Conservation (phyloP, 2,329 filamentous ascomycete genomes). For the Aspergillus awamori region DNA sequence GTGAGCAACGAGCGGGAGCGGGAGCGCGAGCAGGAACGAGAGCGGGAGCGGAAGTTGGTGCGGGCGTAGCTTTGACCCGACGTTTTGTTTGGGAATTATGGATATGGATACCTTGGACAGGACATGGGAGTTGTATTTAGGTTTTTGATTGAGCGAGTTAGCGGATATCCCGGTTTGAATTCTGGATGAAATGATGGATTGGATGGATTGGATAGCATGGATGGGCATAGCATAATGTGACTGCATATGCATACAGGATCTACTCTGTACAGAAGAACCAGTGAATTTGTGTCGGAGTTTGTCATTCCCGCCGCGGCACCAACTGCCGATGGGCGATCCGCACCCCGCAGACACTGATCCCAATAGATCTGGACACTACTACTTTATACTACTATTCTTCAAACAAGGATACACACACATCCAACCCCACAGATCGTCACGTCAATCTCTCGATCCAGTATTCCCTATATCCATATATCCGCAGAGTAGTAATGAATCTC, state of each 20-base stretch:
- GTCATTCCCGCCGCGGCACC: neutral
- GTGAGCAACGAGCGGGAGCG: constrained; percentile 25
- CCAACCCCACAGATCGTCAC: neutral
- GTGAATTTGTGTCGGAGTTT: neutral
- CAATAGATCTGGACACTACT: neutral
- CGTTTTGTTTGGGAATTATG: too few species aligned
- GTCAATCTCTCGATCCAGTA: too few species aligned
- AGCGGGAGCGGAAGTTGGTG: constrained; percentile 35
- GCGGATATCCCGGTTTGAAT: constrained; percentile 27
- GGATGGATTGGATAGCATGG: neutral
- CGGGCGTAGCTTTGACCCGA: constrained; percentile 16
- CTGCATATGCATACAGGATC: too few species aligned
- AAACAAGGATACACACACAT: too few species aligned
- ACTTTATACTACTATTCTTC: too few species aligned
- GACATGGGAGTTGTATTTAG: constrained; percentile 14
- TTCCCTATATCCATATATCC: too few species aligned
- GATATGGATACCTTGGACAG: neutral
- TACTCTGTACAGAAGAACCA: neutral
- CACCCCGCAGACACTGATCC: neutral
- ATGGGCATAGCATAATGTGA: too few species aligned
- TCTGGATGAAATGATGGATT: neutral
- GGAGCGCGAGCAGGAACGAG: constrained; percentile 26
- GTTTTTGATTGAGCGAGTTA: constrained; percentile 26
- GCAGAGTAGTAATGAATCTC: neutral
- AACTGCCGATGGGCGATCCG: constrained; percentile 1